Evolutionary conservation across 2,329 filamentous ascomycete species (phyloP).

Genomic region (Botrytis elliptica): DNA sequence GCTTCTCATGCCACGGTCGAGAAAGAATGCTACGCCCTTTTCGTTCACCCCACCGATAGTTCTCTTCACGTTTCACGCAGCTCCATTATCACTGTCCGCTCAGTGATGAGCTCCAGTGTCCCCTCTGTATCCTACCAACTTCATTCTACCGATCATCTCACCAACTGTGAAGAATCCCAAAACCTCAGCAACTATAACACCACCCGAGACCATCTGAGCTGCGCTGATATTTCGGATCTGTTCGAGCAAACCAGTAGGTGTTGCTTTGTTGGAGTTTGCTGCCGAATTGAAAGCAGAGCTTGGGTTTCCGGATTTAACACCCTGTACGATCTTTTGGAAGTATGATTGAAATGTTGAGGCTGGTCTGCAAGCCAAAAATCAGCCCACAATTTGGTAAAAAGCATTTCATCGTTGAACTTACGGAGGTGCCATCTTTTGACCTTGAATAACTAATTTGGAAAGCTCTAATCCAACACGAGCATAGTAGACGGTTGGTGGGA

Average conservation of each 20-base stretch:
- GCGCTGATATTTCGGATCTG: conserved; percentile 67
- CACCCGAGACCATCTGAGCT: conserved; percentile 68
- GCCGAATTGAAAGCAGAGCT: conserved; percentile 52
- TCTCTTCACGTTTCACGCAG: background rate
- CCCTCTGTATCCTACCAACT: conserved; percentile 90
- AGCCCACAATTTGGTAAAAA: conserved; percentile 4
- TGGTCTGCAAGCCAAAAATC: conserved; percentile 53
- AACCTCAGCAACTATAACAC: conserved; percentile 80
- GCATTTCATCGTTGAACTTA: conserved; percentile 53
- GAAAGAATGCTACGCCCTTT: conserved; percentile 21
- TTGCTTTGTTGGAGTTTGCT: conserved; percentile 46
- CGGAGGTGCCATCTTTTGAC: conserved; percentile 92
- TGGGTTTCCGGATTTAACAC: conserved; percentile 62
- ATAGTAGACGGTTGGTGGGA: conserved; percentile 89
- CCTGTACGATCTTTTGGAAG: conserved; percentile 73
- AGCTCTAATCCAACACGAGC: conserved; percentile 85
- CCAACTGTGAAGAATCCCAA: conserved; percentile 97
- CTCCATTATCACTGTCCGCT: conserved; percentile 20
- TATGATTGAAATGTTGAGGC: conserved; percentile 81
- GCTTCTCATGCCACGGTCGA: conserved; percentile 19
- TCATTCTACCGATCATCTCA: conserved; percentile 93
- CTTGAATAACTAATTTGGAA: conserved; percentile 79
- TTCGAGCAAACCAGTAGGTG: conserved; percentile 55
- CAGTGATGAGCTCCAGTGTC: conserved; percentile 60
- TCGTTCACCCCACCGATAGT: background rate